phyloP scores from a whole-genome alignment of 495 filamentous ascomycete species.

The Coniosporium apollinis region DNA sequence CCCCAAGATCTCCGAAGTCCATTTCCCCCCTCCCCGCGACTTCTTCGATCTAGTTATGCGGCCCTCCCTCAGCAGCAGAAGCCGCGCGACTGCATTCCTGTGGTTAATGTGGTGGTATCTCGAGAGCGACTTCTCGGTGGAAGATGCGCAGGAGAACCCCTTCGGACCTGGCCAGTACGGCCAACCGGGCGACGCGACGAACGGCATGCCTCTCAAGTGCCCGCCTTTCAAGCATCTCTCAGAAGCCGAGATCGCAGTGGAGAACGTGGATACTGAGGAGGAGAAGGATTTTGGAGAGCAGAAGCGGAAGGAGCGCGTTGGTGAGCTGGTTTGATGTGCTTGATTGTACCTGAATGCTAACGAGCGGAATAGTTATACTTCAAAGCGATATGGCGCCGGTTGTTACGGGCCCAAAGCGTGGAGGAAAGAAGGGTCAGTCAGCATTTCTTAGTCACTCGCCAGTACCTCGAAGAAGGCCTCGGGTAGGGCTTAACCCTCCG shows the following conservation, averaged over 20 bases:
- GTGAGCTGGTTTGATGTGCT: too few relatives aligned
- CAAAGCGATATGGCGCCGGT: conserved; percentile 16
- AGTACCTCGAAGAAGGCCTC: too few relatives aligned
- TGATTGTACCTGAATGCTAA: background rate
- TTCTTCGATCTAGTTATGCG: conserved; percentile 97
- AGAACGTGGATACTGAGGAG: conserved; percentile 81
- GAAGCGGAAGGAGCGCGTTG: conserved; percentile 59
- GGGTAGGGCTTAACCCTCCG: too few relatives aligned
- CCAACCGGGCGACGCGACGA: conserved; percentile 35
- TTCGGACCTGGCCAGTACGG: conserved; percentile 59
- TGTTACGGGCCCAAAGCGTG: conserved; percentile 18
- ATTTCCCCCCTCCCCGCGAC: conserved; percentile 72
- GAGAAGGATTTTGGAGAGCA: conserved; percentile 74
- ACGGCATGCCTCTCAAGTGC: conserved; percentile 58
- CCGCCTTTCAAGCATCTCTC: conserved; percentile 64
- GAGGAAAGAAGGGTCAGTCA: conserved; percentile 15
- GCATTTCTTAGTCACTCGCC: too few relatives aligned
- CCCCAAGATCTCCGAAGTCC: conserved; percentile 76
- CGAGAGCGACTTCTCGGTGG: conserved; percentile 81
- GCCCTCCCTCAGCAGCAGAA: conserved; percentile 61
- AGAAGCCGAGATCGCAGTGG: conserved; percentile 54
- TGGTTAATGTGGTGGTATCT: conserved; percentile 99
- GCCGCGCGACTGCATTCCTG: conserved; percentile 74
- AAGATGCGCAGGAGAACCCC: conserved; percentile 72
- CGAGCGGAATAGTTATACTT: conserved; percentile 15